Evolutionary conservation across 2,329 filamentous ascomycete species (phyloP), one percentile per base, ranked within the genome.

Genomic region (Fulvia fulva): DNA sequence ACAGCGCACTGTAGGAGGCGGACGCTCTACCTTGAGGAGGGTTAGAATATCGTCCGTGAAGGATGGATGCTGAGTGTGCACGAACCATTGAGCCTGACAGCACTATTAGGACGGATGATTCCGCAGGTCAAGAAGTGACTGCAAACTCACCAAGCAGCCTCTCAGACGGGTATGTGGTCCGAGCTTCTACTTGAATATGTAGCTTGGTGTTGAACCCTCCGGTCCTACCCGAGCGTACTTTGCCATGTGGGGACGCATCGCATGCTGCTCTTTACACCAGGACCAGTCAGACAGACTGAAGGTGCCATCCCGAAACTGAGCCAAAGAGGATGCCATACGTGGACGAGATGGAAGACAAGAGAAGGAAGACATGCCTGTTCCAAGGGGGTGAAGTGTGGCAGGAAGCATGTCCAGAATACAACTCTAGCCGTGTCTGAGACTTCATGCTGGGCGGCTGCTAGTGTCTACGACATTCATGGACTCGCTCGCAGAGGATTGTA

Each of bases 21-120:
- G 60, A 63, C 60, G 60, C 60, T 63, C 60, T 63, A 63, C 60
- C 60, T 58, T 60, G 60, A 56, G 57, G 57, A 2, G 7, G 2
- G 34, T 37, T 16, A 37, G 34, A 14, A 46, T 16, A 9, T 28
- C 22, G 16, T 50, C 25, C 16, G 23, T 43, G 49, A 11, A 16
- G 14, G 9, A 2, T 21, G 12, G 44, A 14, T 5, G 19, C 14
- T 1, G 11, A 25, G 28, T 4, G 14, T 0, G 0, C 2, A 19
- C 12, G 32, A 16, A 45, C 55, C 55, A 52, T 46, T 47, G n/a
- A 43, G 9, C n/a, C 45, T 53, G n/a, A 43, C 22, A 19, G 28
- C 44, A 19, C 1, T 30, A 43, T 51, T 41, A 46, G 34, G 26
- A 51, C 37, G 30, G 23, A 5, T 41, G 37, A 60, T 49, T 46